Evolutionary conservation across 768 basidiomycete genomes (phyloP).

Genomic region (Boletus sp.): DNA sequence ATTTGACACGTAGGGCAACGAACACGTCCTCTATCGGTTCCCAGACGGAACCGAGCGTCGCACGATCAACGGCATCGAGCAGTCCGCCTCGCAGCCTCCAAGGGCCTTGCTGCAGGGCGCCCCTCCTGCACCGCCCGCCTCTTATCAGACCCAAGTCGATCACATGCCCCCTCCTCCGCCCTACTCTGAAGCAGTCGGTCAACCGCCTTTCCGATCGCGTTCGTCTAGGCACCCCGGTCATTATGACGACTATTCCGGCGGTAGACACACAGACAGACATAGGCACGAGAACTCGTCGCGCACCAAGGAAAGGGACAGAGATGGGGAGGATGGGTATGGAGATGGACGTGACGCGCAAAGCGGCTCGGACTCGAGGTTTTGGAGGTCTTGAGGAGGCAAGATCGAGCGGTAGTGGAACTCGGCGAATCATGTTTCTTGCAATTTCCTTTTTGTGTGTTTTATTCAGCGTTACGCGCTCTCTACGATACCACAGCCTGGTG

Average conservation of each 20-base stretch:
- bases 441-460: background rate
- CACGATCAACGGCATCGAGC: slow-evolving; percentile 67
- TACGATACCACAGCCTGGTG: slow-evolving; percentile 5
- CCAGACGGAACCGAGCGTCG: slow-evolving; percentile 66
- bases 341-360: slow-evolving; percentile 3
- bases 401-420: background rate
- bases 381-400: slow-evolving; percentile 12
- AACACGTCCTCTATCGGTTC: slow-evolving; percentile 63
- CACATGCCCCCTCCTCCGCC: slow-evolving; percentile 18
- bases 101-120: slow-evolving; percentile 13
- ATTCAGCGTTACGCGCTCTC: background rate
- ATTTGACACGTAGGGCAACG: slow-evolving; percentile 58
- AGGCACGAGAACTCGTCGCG: slow-evolving; percentile 10
- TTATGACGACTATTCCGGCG: slow-evolving; percentile 7
- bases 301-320: slow-evolving; percentile 7
- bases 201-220: slow-evolving; percentile 13
- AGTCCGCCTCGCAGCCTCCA: slow-evolving; percentile 18
- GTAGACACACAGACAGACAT: slow-evolving; percentile 14
- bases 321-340: slow-evolving; percentile 2
- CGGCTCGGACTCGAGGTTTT: slow-evolving; percentile 10
- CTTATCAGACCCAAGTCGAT: background rate
- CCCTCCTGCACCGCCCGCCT: background rate
- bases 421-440: background rate
- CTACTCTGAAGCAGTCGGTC: slow-evolving; percentile 20
- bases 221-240: slow-evolving; percentile 20